Percentiles rank a stretch among this genome's conserved stretches.
phyloP scores from a whole-genome alignment of 208 protist species.

The Herpetomonas muscarum region DNA sequence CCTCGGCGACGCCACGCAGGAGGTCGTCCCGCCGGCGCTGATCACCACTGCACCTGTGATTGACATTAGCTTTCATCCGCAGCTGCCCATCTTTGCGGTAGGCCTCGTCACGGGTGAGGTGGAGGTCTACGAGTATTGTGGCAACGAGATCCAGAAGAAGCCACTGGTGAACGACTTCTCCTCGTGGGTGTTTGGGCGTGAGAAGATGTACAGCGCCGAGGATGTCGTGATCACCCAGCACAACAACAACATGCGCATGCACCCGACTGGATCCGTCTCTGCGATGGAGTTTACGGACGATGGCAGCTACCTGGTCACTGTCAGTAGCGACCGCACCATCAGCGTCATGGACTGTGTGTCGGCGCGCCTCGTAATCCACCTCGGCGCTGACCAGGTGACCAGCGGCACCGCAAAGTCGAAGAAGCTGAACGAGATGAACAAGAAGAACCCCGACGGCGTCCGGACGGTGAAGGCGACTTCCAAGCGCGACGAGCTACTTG shows the following conservation, averaged over 20 bases:
- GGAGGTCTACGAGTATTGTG: constrained; percentile 70
- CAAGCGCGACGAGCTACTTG: constrained; percentile 7
- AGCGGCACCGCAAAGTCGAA: constrained; percentile 15
- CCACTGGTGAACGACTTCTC: constrained; percentile 63
- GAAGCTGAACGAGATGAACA: constrained; percentile 34
- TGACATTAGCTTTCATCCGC: constrained; percentile 77
- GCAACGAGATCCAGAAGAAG: constrained; percentile 60
- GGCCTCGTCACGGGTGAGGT: constrained; percentile 81
- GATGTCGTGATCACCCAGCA: constrained; percentile 55
- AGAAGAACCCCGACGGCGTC: constrained; percentile 17
- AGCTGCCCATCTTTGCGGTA: constrained; percentile 59
- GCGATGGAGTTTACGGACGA: constrained; percentile 89
- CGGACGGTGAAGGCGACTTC: constrained; percentile 7
- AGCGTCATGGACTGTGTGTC: constrained; percentile 83
- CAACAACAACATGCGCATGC: constrained; percentile 77
- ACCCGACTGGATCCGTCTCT: constrained; percentile 60
- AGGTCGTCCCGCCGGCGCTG: constrained; percentile 57
- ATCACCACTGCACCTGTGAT: constrained; percentile 55
- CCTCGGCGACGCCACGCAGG: constrained; percentile 52
- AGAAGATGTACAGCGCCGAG: constrained; percentile 33
- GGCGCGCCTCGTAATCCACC: constrained; percentile 64
- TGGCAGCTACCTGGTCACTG: constrained; percentile 74
- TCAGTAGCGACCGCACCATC: constrained; percentile 76
- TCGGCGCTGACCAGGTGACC: constrained; percentile 30
- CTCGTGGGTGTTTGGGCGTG: constrained; percentile 55